These are phyloP conservation scores for Helenozyma baotianmanensis DNA, from an alignment of 805 yeast genomes.

Conservation along the genomic window DNA sequence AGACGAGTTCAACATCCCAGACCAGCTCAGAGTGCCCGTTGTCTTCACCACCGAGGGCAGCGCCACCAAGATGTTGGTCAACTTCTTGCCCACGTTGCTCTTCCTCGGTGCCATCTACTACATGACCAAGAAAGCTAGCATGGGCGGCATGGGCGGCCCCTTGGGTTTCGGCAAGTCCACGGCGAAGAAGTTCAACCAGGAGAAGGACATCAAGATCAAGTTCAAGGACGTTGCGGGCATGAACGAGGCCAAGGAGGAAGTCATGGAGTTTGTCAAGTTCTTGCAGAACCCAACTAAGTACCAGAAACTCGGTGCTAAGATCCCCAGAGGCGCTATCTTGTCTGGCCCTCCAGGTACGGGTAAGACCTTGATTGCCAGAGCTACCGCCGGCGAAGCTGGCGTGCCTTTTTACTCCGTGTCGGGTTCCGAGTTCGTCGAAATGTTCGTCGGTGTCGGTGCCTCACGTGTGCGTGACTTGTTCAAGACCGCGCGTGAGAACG, in stretches of 20 bases:
- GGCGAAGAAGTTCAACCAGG: constrained; percentile 79
- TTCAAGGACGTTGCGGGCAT: constrained; percentile 93
- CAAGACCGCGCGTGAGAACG: constrained; percentile 82
- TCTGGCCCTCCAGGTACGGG: constrained; percentile 98
- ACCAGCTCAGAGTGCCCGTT: constrained; percentile 72
- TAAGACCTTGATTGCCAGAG: constrained; percentile 86
- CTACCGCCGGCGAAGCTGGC: constrained; percentile 95
- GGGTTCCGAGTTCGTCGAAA: constrained; percentile 94
- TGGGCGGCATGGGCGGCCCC: constrained; percentile 50
- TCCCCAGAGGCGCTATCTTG: constrained; percentile 91
- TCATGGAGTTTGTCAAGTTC: constrained; percentile 91
- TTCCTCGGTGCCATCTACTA: constrained; percentile 87
- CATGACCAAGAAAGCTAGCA: constrained; percentile 63
- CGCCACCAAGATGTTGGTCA: constrained; percentile 55
- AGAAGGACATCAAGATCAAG: constrained; percentile 72
- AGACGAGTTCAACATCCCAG: constrained; percentile 57
- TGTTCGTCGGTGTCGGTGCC: constrained; percentile 97
- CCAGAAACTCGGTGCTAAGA: constrained; percentile 86
- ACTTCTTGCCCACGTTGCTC: constrained; percentile 83
- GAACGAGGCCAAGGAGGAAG: constrained; percentile 91
- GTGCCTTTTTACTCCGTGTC: constrained; percentile 90
- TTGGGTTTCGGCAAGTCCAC: constrained; percentile 75
- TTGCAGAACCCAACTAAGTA: constrained; percentile 80
- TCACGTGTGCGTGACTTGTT: constrained; percentile 90
- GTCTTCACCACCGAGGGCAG: constrained; percentile 71